Percentiles rank a stretch among this genome's conserved stretches.
Conservation (phyloP, 2,329 filamentous ascomycete species). For the Neonectria punicea region DNA sequence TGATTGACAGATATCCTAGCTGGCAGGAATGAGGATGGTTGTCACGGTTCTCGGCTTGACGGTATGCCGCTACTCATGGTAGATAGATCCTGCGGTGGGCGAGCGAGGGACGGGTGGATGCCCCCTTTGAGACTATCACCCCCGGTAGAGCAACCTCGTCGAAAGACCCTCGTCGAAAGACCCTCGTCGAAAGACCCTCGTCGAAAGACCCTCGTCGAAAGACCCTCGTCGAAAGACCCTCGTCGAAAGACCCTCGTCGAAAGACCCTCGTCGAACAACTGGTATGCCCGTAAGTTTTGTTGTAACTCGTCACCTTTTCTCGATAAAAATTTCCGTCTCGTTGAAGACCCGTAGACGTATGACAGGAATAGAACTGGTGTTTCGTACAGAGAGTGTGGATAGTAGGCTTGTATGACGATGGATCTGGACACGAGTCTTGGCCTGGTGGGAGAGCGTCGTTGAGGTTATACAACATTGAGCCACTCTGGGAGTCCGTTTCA, state of each 20-base stretch:
- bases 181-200: conserved; percentile 1
- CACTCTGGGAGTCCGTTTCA: not conserved
- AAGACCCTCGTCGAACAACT: conserved; percentile 1
- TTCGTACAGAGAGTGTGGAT: conserved; percentile 6
- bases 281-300: not conserved
- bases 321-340: conserved; percentile 2
- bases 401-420: not conserved
- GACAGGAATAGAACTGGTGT: conserved; percentile 13
- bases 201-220: conserved; percentile 2
- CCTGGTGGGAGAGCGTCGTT: not conserved
- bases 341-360: not conserved
- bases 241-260: not conserved
- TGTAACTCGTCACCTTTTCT: not conserved
- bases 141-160: not conserved
- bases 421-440: conserved; percentile 7
- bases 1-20: conserved; percentile 10
- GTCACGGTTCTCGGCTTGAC: conserved; percentile 3
- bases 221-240: too few species aligned
- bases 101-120: not conserved
- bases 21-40: not conserved
- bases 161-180: not conserved
- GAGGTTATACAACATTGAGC: not conserved
- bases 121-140: not conserved
- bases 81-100: not conserved
- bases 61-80: not conserved